Evolutionary conservation across 345 rosid genomes (phyloP).

Genomic region (Atalantia buxifolia): DNA sequence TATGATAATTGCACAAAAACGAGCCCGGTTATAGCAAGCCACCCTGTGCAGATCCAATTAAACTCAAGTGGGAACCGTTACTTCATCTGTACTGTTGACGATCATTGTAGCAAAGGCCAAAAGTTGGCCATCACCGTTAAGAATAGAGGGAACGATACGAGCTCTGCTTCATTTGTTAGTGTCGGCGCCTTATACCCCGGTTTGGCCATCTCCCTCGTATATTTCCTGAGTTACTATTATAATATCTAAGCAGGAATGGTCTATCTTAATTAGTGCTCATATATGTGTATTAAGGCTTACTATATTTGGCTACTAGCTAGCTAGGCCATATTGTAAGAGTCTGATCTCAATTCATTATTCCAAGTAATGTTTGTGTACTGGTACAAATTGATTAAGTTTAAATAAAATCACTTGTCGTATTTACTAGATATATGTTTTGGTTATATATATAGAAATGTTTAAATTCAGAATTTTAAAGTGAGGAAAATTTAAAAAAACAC

Average conservation of each 20-base stretch:
- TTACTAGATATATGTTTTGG: too few relatives aligned
- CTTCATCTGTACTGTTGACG: conserved; percentile 24
- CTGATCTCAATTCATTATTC: too few relatives aligned
- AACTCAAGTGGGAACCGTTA: conserved; percentile 13
- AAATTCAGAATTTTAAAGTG: too few relatives aligned
- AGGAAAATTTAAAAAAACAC: fast-evolving
- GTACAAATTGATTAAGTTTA: too few relatives aligned
- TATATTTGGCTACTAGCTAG: too few relatives aligned
- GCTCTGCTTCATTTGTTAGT: not conserved
- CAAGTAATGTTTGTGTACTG: too few relatives aligned
- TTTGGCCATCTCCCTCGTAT: not conserved
- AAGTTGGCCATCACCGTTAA: conserved; percentile 23
- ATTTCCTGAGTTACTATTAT: not conserved
- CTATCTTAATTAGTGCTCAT: too few relatives aligned
- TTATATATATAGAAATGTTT: too few relatives aligned
- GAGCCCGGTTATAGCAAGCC: not conserved
- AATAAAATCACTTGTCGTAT: too few relatives aligned
- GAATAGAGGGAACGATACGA: not conserved
- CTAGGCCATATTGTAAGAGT: too few relatives aligned
- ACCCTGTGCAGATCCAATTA: not conserved
- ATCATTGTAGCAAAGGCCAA: conserved; percentile 30
- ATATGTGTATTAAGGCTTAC: too few relatives aligned
- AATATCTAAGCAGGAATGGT: not conserved
- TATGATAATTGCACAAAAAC: conserved; percentile 23
- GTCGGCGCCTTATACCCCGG: not conserved